phyloP scores from a whole-genome alignment of 306 rosid genomes.

The Sechiopsis laciniata region DNA sequence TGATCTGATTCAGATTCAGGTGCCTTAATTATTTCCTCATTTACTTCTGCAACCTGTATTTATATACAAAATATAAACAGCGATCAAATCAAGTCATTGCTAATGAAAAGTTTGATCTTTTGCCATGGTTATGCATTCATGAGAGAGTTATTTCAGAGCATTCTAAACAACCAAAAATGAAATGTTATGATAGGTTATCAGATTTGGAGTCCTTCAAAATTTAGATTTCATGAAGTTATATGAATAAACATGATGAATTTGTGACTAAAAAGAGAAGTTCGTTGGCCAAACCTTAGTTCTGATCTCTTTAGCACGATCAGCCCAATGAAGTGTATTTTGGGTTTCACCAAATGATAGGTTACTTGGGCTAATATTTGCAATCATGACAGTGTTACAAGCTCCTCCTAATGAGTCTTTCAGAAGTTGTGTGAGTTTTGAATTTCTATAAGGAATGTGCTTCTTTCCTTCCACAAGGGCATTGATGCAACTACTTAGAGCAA shows the following conservation, averaged over 20 bases:
- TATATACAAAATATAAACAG: neutral
- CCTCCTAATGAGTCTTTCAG: constrained; percentile 95
- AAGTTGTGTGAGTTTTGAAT: constrained; percentile 92
- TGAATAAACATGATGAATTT: neutral
- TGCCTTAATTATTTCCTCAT: constrained; percentile 42
- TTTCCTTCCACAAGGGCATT: constrained; percentile 94
- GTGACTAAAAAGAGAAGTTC: neutral
- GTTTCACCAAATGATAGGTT: constrained; percentile 85
- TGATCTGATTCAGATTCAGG: constrained; percentile 68
- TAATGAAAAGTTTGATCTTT: neutral
- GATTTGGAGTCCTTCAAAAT: neutral
- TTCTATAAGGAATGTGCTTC: constrained; percentile 88
- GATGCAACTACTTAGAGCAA: constrained; percentile 92
- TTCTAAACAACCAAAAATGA: neutral
- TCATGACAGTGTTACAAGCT: constrained; percentile 88
- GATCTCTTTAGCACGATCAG: constrained; percentile 96
- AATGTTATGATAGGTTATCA: neutral
- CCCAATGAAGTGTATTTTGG: constrained; percentile 95
- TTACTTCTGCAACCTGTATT: constrained; percentile 55
- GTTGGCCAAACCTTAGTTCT: constrained; percentile 58
- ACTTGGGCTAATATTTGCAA: constrained; percentile 93
- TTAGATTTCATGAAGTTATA: neutral
- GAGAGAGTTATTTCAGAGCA: neutral
- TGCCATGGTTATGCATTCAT: neutral
- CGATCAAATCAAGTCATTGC: constrained; percentile 5